Conservation (phyloP, 2,329 filamentous ascomycete species). For the Penicillium sp. region DNA sequence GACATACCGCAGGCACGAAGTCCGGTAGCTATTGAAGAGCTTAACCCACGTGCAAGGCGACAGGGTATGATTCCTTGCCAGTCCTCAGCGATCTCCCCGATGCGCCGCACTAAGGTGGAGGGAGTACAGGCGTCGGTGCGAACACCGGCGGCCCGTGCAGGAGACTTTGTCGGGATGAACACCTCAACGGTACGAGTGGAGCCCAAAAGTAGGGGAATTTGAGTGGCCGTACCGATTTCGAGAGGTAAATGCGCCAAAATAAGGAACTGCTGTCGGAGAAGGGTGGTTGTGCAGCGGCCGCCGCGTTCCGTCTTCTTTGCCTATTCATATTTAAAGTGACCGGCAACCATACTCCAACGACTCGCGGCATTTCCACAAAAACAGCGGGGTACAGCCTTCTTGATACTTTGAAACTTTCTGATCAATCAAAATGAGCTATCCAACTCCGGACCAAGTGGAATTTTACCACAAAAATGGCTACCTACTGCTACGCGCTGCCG, state of each 20-base stretch:
- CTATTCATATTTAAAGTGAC: not conserved
- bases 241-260: not conserved
- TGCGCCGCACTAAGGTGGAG: not conserved
- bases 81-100: not conserved
- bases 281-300: not conserved
- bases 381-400: too few relatives aligned
- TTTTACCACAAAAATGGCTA: constrained; percentile 33
- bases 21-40: not conserved
- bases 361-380: not conserved
- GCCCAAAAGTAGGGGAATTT: too few relatives aligned
- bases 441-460: constrained; percentile 25
- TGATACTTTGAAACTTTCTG: too few relatives aligned
- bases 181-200: not conserved
- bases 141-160: constrained; percentile 27
- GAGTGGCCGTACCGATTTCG: not conserved
- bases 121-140: constrained; percentile 18
- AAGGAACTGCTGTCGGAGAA: not conserved
- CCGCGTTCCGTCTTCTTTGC: not conserved
- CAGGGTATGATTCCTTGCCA: constrained; percentile 7
- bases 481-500: constrained; percentile 27
- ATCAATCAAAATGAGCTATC: constrained; percentile 13
- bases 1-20: not conserved
- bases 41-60: constrained; percentile 3
- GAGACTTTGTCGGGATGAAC: not conserved
- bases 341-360: not conserved